Base-by-base conservation (phyloP, 2,329 filamentous ascomycete genomes). In the Blastomyces emzantsi region DNA sequence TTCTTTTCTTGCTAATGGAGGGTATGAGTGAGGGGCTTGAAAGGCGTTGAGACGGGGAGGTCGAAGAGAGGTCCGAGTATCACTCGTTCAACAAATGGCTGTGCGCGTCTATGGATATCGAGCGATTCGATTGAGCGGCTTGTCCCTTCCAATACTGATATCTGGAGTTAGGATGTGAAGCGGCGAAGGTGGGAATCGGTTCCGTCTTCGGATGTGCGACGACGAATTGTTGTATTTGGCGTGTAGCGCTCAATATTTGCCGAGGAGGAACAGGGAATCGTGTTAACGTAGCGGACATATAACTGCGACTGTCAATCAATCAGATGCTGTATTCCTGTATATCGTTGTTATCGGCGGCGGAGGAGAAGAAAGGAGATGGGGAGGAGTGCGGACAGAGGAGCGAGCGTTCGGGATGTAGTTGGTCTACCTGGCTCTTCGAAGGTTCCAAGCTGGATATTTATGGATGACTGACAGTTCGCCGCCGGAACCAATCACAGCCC, bases 401-500 rank as follows among this genome's bases (percentile, higher is more conserved):
- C 59, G 45, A 55, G 17, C n/a, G 13, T 28, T 28, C 19, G 52
- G 30, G 33, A 8, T 36, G 33, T 33, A 6, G 30, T 33, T 30
- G 28, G n/a, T n/a, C n/a, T n/a, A n/a, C n/a, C n/a, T n/a, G n/a
- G n/a, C n/a, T n/a, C n/a, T n/a, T n/a, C n/a, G n/a, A n/a, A n/a
- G n/a, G n/a, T n/a, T n/a, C n/a, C n/a, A n/a, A n/a, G n/a, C n/a
- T n/a, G n/a, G n/a, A n/a, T n/a, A n/a, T n/a, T n/a, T n/a, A 30
- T 43, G 8, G 54, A 33, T n/a, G n/a, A n/a, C n/a, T n/a, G n/a
- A n/a, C n/a, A n/a, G 56, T 28, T 17, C 47, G 63, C 47, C 8
- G 66, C 61, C 51, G 64, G 66, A 67, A 7, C 76, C 75, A 77
- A 77, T 77, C 70, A 72, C 63, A 67, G 64, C 39, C 36, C 61